phyloP scores from a whole-genome alignment of 2,329 filamentous ascomycete species.

The Tolypocladium guangdongense region DNA sequence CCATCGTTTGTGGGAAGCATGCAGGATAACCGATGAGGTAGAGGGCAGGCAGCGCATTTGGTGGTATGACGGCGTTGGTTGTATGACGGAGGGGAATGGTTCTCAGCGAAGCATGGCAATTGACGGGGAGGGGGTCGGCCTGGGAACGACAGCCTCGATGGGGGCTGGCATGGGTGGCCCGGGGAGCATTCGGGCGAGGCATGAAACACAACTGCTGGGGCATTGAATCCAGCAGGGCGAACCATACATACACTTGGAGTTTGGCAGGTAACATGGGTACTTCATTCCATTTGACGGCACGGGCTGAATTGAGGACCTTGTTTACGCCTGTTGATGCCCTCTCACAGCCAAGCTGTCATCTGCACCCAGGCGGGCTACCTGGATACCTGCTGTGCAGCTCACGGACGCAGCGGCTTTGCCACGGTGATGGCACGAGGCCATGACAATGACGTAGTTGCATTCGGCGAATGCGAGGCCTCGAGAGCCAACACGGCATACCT shows the following conservation, averaged over 20 bases:
- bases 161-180: neutral
- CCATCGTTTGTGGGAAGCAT: slow-evolving; percentile 58
- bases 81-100: neutral
- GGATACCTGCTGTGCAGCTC: too few species aligned
- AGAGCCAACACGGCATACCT: neutral
- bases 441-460: neutral
- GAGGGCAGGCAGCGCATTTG: neutral
- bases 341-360: too few species aligned
- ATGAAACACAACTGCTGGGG: neutral
- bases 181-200: neutral
- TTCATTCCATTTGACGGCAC: neutral
- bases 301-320: neutral
- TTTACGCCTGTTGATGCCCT: neutral
- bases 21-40: slow-evolving; percentile 31
- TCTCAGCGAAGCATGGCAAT: neutral
- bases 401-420: too few species aligned
- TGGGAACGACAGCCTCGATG: neutral
- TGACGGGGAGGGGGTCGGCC: neutral
- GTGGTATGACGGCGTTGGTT: neutral
- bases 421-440: neutral
- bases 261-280: slow-evolving; percentile 7
- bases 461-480: neutral
- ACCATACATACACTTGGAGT: slow-evolving; percentile 5
- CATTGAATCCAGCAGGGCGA: neutral
- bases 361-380: too few species aligned